A percentile compares a stretch with the other conserved stretches of the same genome.
Evolutionary conservation across 1,284 basidiomycete species (phyloP).

Genomic region (Malassezia dermatis): DNA sequence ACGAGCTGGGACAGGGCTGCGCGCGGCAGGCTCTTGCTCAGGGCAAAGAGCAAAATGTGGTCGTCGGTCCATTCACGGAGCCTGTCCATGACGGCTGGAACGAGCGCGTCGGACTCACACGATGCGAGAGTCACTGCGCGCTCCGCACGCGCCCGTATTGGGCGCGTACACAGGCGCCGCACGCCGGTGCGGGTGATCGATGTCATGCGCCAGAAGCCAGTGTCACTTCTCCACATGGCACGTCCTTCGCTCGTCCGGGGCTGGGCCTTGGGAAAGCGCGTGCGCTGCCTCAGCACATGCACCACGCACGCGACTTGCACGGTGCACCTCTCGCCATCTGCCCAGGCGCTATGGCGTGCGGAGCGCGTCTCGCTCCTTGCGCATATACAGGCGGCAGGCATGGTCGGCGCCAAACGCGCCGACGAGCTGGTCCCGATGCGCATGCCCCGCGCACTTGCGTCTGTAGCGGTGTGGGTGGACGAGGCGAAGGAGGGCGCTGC

Average conservation of each 20-base stretch:
- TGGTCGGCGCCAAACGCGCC: slow-evolving; percentile 3
- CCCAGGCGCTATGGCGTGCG: background rate
- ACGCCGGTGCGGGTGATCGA: background rate
- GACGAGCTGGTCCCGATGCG: background rate
- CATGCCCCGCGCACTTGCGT: background rate
- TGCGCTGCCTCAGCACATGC: background rate
- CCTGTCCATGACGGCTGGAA: background rate
- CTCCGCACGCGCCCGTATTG: background rate
- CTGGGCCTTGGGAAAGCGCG: background rate
- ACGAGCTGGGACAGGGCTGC: slow-evolving; percentile 25
- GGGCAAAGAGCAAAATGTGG: slow-evolving; percentile 21
- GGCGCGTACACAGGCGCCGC: background rate
- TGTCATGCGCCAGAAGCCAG: background rate
- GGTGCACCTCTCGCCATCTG: background rate
- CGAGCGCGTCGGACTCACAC: background rate
- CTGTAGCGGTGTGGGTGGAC: background rate
- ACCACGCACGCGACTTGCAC: background rate
- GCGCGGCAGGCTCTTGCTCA: slow-evolving; percentile 31
- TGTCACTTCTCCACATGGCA: background rate
- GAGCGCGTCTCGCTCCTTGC: background rate
- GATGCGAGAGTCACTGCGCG: background rate
- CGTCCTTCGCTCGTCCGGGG: background rate
- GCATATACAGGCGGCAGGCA: slow-evolving; percentile 3
- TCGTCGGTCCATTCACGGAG: background rate
- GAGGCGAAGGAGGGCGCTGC: background rate